Evolutionary conservation across 108 stramenopile genomes (phyloP).

Genomic region (Poteriospumella lacustris): DNA sequence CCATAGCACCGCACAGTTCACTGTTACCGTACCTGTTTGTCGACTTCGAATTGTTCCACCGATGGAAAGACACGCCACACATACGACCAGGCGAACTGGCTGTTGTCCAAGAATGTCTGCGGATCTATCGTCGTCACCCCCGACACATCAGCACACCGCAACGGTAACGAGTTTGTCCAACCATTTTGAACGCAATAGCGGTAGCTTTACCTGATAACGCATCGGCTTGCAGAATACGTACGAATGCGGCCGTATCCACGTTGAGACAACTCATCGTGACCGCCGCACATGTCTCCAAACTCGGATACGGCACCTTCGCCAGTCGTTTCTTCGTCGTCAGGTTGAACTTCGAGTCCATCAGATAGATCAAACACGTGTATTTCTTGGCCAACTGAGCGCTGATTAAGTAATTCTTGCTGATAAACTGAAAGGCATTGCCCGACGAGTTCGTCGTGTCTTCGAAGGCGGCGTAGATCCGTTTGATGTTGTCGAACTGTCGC

Average conservation of each 20-base stretch:
- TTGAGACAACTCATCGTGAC: background rate
- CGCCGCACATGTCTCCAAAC: background rate
- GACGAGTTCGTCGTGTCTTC: background rate
- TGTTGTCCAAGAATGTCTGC: too few relatives aligned
- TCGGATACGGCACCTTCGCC: background rate
- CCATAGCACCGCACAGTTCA: too few relatives aligned
- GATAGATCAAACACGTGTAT: background rate
- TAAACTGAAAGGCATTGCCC: background rate
- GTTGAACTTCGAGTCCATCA: background rate
- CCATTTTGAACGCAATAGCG: too few relatives aligned
- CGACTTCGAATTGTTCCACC: too few relatives aligned
- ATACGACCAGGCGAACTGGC: too few relatives aligned
- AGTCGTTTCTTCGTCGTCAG: background rate
- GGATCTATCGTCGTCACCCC: too few relatives aligned
- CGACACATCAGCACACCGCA: too few relatives aligned
- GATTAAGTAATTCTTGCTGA: background rate
- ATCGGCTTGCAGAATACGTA: background rate
- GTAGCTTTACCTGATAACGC: background rate
- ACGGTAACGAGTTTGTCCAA: too few relatives aligned
- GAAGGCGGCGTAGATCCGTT: conserved; percentile 19
- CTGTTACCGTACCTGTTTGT: too few relatives aligned
- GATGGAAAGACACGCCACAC: too few relatives aligned
- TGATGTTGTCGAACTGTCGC: conserved; percentile 31
- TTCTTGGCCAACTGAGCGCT: background rate
- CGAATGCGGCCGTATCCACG: background rate